Evolutionary conservation across 208 protist genomes (phyloP).

Genomic region (Acanthamoeba pearcei): DNA sequence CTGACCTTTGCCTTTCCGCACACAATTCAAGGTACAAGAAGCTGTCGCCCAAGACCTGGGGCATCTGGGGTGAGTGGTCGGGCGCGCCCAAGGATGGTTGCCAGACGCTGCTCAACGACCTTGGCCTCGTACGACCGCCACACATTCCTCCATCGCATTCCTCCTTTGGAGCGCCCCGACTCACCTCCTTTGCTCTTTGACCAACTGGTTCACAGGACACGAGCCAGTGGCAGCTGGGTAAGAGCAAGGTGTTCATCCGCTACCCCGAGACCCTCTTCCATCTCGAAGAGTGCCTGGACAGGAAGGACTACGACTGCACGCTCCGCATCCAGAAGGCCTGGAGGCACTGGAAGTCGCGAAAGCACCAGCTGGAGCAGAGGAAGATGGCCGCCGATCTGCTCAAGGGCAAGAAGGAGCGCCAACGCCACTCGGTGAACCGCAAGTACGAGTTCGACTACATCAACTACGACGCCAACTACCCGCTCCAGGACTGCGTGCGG

Average conservation of each 20-base stretch:
- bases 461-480: conserved; percentile 85
- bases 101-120: conserved; percentile 76
- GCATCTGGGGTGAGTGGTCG: conserved; percentile 84
- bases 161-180: background rate
- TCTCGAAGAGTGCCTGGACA: conserved; percentile 82
- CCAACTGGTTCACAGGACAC: conserved; percentile 79
- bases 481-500: conserved; percentile 74
- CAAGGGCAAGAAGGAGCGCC: conserved; percentile 87
- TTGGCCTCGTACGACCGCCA: conserved; percentile 67
- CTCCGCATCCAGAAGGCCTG: conserved; percentile 84
- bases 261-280: conserved; percentile 92
- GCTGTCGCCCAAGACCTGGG: conserved; percentile 86
- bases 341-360: conserved; percentile 82
- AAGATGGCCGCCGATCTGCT: conserved; percentile 82
- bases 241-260: conserved; percentile 96
- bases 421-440: conserved; percentile 82
- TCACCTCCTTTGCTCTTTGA: background rate
- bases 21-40: conserved; percentile 83
- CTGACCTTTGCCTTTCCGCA: too few relatives aligned
- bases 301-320: conserved; percentile 83
- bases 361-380: conserved; percentile 84
- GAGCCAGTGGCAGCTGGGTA: conserved; percentile 92
- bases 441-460: conserved; percentile 88
- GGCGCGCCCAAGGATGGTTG: conserved; percentile 82
- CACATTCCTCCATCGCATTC: background rate